Conservation (phyloP, 2,329 filamentous ascomycete species). For the Colletotrichum falcatum region DNA sequence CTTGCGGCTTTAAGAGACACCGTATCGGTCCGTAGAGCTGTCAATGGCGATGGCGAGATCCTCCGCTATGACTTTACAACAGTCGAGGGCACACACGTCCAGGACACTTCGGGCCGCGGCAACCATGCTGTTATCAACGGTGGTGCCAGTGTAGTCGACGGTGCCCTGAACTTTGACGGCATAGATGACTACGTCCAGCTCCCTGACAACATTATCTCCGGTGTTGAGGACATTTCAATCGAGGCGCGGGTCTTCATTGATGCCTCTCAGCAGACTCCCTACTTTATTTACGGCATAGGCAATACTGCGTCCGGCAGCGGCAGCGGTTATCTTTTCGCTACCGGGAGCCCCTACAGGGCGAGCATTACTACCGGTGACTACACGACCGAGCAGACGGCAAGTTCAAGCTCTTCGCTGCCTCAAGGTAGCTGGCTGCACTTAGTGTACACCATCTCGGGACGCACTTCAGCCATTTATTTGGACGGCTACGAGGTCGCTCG, state of each 20-base stretch:
- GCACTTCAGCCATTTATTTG: constrained; percentile 47
- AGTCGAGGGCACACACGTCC: constrained; percentile 33
- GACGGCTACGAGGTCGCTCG: constrained; percentile 48
- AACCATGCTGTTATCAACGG: constrained; percentile 43
- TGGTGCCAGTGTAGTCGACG: constrained; percentile 35
- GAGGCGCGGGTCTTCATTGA: constrained; percentile 42
- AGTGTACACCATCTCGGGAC: constrained; percentile 41
- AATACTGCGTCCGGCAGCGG: constrained; percentile 42
- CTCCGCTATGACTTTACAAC: constrained; percentile 43
- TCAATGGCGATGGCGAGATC: constrained; percentile 41
- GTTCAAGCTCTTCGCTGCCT: constrained; percentile 40
- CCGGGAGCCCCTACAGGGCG: constrained; percentile 43
- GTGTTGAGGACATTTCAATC: constrained; percentile 42
- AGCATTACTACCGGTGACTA: constrained; percentile 43
- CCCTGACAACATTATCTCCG: constrained; percentile 42
- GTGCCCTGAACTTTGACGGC: constrained; percentile 43
- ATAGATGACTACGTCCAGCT: constrained; percentile 44
- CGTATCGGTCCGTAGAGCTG: constrained; percentile 15
- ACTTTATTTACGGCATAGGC: constrained; percentile 46
- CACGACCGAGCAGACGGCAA: constrained; percentile 40
- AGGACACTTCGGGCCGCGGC: constrained; percentile 43
- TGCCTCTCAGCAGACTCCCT: constrained; percentile 41
- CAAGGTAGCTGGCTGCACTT: constrained; percentile 43
- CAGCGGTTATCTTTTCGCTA: constrained; percentile 44
- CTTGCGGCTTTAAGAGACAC: constrained; percentile 49